Evolutionary conservation across 1,284 basidiomycete genomes (phyloP).

Genomic region (Leccinum subatratum): DNA sequence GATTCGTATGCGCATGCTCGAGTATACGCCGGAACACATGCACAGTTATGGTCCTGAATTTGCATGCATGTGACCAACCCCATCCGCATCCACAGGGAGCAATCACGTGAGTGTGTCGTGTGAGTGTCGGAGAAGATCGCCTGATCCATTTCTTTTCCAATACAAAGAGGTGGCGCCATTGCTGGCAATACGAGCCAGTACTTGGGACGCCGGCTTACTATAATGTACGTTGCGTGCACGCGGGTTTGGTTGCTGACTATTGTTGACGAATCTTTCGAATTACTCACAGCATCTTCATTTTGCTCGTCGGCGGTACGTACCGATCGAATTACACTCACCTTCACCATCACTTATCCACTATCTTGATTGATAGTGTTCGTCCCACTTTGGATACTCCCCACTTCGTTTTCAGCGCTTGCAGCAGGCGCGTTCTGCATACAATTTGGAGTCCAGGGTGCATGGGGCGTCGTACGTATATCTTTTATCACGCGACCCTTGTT

Average conservation of each 20-base stretch:
- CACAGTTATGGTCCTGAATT: no score
- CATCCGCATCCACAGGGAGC: no score
- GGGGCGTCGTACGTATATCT: conserved; percentile 56
- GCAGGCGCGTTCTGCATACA: conserved; percentile 87
- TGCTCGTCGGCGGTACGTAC: conserved; percentile 42
- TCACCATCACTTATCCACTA: conserved; percentile 43
- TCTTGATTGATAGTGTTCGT: conserved; percentile 48
- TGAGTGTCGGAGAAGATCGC: no score
- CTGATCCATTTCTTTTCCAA: no score
- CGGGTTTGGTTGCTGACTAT: neutral
- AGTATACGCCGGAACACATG: conserved; percentile 99
- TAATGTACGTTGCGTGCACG: conserved; percentile 47
- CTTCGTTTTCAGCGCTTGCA: conserved; percentile 56
- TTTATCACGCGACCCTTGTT: neutral
- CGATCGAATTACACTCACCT: conserved; percentile 43
- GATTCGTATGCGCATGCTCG: conserved; percentile 97
- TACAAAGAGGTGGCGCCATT: no score
- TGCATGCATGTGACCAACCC: no score
- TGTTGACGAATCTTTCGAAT: neutral
- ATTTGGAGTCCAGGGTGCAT: conserved; percentile 79
- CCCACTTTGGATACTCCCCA: conserved; percentile 84
- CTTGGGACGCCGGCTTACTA: conserved; percentile 86
- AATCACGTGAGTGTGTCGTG: no score
- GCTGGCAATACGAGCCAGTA: no score
- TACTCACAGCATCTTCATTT: conserved; percentile 30